Base-by-base conservation (phyloP, 1,284 basidiomycete species). In the Cystobasidiaceae sp. region DNA sequence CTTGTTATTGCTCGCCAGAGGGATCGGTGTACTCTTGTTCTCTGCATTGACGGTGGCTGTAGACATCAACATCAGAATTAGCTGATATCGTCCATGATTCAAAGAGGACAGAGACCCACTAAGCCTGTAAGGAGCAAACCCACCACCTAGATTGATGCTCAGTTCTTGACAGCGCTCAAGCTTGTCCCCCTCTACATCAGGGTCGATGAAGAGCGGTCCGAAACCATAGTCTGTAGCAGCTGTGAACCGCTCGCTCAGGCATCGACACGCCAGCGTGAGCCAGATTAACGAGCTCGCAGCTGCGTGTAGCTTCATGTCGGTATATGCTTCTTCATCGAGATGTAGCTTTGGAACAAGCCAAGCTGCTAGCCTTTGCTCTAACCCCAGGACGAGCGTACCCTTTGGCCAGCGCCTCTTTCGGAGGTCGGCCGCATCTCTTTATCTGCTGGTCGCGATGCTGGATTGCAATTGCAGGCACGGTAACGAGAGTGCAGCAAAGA, bases 141-240 rank as follows among this genome's bases (percentile, higher is more conserved):
- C 61, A 25, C 61, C 61, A 11, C 49, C 61, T 7, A 64, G 43
- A 9, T 25, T 39, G 11, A 64, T 44, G 2, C 27, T 32, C n/a
- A 64, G 30, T 17, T 64, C 30, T 2, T 43, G 9, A 51, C 61
- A 64, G 7, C 61, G 39, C 28, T 51, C n/a, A 19, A 64, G 15
- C 2, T 4, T 49, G 7, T 49, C 52, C 1, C 45, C 56, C 13
- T 46, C 45, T 6, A 15, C 17, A 11, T 49, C 43, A 17, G 46
- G 25, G n/a, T 17, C 6, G 9, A 64, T 49, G 15, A 21, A 55
- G 15, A 64, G 43, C n/a, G 61, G 61, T 17, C 61, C 61, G 49
- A 64, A 64, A 11, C 61, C 61, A 49, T 64, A 64, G 32, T 64
- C 61, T 28, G 33, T 56, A 11, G 61, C n/a, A 13, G 61, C 51